Conservation (phyloP, 129 eudicot genomes). For the Oenanthe sinensis region DNA sequence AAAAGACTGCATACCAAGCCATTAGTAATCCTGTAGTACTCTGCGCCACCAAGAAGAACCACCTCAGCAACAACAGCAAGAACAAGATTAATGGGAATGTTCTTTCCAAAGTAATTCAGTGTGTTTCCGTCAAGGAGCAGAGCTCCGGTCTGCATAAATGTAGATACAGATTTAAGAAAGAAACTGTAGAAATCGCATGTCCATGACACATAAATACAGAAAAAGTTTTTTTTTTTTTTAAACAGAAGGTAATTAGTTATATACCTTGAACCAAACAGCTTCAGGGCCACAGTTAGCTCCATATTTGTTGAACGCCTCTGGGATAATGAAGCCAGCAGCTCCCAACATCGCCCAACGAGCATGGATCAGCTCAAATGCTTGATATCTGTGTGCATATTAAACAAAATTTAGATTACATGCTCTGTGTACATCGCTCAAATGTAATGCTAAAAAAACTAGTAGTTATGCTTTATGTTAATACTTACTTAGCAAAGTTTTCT, state of each 20-base stretch:
- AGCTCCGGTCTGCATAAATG: slow-evolving; percentile 71
- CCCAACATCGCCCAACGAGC: slow-evolving; percentile 99
- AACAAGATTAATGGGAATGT: slow-evolving; percentile 83
- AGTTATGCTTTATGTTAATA: not conserved
- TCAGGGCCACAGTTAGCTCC: slow-evolving; percentile 98
- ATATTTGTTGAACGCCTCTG: slow-evolving; percentile 93
- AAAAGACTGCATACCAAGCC: slow-evolving; percentile 58
- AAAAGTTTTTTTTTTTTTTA: not conserved
- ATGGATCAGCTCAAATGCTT: slow-evolving; percentile 77
- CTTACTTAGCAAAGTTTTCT: slow-evolving; percentile 89
- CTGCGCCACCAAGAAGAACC: slow-evolving; percentile 96
- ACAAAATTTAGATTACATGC: not conserved
- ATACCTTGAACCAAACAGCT: slow-evolving; percentile 99
- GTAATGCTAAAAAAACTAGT: not conserved
- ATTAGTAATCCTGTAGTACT: slow-evolving; percentile 87
- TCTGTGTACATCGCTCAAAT: not conserved
- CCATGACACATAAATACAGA: not conserved
- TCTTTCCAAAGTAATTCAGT: slow-evolving; percentile 90
- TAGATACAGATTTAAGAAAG: not conserved
- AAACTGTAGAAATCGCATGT: not conserved
- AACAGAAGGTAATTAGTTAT: not conserved
- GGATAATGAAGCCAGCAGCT: slow-evolving; percentile 92
- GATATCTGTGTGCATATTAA: slow-evolving; percentile 46
- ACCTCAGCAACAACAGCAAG: slow-evolving; percentile 86
- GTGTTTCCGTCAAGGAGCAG: slow-evolving; percentile 92